phyloP scores from a whole-genome alignment of 1,139 yeast species.

The Chernovozyma sophiae-reginae region DNA sequence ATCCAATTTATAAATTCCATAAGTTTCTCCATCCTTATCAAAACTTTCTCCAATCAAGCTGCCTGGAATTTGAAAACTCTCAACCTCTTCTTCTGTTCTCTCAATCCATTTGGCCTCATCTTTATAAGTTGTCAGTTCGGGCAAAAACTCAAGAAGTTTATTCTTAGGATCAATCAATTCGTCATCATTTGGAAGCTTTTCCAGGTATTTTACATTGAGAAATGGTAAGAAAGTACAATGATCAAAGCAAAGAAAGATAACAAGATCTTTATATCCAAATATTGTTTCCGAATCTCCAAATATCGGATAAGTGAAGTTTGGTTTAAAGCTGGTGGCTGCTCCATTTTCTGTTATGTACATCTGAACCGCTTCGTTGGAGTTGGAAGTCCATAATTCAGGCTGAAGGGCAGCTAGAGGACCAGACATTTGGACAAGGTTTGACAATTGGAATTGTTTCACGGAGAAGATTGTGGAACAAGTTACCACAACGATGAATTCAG shows the following conservation, averaged over 20 bases:
- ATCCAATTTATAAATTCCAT: conserved; percentile 35
- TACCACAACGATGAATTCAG: too few species aligned
- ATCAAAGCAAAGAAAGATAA: conserved; percentile 45
- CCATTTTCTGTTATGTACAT: conserved; percentile 54
- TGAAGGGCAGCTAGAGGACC: conserved; percentile 21
- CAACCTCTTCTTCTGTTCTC: conserved; percentile 45
- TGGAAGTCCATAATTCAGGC: conserved; percentile 65
- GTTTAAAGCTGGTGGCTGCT: conserved; percentile 55
- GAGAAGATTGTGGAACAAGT: too few species aligned
- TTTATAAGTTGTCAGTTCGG: conserved; percentile 54
- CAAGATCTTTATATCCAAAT: conserved; percentile 74
- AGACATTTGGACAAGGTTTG: too few species aligned
- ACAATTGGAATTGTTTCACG: too few species aligned
- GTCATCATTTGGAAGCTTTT: conserved; percentile 44
- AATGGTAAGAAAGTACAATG: conserved; percentile 45
- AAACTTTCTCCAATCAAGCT: conserved; percentile 32
- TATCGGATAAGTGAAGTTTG: conserved; percentile 85
- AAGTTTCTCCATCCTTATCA: conserved; percentile 26
- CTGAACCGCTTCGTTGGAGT: conserved; percentile 62
- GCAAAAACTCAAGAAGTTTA: conserved; percentile 55
- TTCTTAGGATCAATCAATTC: conserved; percentile 51
- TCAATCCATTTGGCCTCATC: conserved; percentile 69
- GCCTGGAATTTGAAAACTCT: conserved; percentile 47
- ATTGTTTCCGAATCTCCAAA: conserved; percentile 89
- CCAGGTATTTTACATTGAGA: conserved; percentile 52